A percentile compares a stretch with the other conserved stretches of the same genome.
phyloP scores from a whole-genome alignment of 2,329 filamentous ascomycete genomes.

The Monilinia fructicola region DNA sequence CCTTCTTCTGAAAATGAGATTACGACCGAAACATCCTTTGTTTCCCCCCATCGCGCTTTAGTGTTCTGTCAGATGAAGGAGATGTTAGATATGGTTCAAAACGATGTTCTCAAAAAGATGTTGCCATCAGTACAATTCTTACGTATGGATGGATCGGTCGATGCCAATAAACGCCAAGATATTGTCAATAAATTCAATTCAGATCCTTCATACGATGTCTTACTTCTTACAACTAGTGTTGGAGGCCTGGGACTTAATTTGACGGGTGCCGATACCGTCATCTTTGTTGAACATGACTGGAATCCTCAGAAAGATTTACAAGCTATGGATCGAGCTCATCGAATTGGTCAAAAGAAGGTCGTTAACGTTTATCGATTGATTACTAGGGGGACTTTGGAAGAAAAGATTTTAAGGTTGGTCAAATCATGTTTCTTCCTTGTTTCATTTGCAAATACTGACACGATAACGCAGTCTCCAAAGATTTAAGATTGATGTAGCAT shows the following conservation, averaged over 20 bases:
- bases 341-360: conserved; percentile 99
- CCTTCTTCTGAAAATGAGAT: conserved; percentile 51
- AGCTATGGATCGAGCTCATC: conserved; percentile 97
- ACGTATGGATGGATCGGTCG: conserved; percentile 89
- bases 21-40: conserved; percentile 67
- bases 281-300: conserved; percentile 99
- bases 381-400: conserved; percentile 91
- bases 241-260: conserved; percentile 92
- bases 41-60: conserved; percentile 92
- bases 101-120: conserved; percentile 84
- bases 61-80: conserved; percentile 99
- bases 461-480: conserved; percentile 71
- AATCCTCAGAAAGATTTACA: conserved; percentile 98
- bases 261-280: conserved; percentile 96
- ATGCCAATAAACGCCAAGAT: conserved; percentile 89
- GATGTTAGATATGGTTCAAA: conserved; percentile 99
- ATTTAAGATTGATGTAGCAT: conserved; percentile 99
- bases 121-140: conserved; percentile 92
- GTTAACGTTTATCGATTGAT: conserved; percentile 98
- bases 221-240: conserved; percentile 91
- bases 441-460: conserved; percentile 22
- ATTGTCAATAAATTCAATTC: conserved; percentile 99
- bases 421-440: not conserved
- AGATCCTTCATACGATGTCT: conserved; percentile 91
- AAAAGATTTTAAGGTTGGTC: conserved; percentile 85